Base-by-base conservation (phyloP, 1,139 yeast genomes). In the Schizosaccharomyces versatilis region DNA sequence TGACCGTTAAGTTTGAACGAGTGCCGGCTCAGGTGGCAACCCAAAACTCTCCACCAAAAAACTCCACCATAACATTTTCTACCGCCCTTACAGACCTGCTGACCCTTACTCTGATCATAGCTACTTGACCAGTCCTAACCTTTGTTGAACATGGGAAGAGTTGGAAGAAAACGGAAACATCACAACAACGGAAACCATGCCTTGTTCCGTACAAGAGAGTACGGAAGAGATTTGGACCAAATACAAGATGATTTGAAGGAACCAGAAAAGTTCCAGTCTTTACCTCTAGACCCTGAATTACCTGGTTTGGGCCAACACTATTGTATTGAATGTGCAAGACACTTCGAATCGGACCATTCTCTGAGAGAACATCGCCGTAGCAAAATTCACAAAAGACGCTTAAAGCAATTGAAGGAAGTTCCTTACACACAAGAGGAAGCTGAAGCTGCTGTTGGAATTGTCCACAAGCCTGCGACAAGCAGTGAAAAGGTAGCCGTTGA, bases 261-360 rank as follows among this genome's bases (percentile, higher is more conserved):
- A 14, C 73, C 76, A 55, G 81, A 80, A 55, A 71, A 80, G 32
- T 80, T 86, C 56, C 66, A 73, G 54, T 70, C 73, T 54, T 72
- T 86, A 57, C 83, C 85, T 8, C 68, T 84, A 57, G 96, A 90
- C 67, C 97, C 90, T 69, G 78, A 79, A 54, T 81, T 81, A 65
- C 90, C 96, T 0, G 98, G 98, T 2, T 70, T 90, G 61, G 98
- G 95, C 15, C 97, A 90, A 69, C 82, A 79, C 68, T 90, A 85
- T 67, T 90, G 97, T 68, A 75, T 90, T 57, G 94, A 86, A 61
- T 90, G 98, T 73, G 94, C 94, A 55, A 83, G 81, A 67, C 85
- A 90, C 67, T 85, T 79, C 64, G 95, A 86, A 65, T 80, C 80
- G 58, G 86, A 81, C 56, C 66, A 69, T 44, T 82, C 94, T 10